A percentile compares a stretch with the other conserved stretches of the same genome.
Evolutionary conservation across 2,329 filamentous ascomycete genomes (phyloP).

Genomic region (Ophiostoma himal-ulmi): DNA sequence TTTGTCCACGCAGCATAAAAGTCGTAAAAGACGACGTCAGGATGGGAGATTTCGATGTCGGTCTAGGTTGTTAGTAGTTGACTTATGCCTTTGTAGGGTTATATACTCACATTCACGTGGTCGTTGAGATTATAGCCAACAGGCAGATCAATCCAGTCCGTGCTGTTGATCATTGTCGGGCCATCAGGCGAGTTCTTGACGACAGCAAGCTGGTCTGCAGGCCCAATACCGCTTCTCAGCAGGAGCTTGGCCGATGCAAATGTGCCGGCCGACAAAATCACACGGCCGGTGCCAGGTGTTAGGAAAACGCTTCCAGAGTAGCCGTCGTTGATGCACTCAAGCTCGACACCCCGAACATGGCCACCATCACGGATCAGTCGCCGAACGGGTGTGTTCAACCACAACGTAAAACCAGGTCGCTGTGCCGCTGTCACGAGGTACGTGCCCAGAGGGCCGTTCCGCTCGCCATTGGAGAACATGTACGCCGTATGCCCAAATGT

Average conservation of each 20-base stretch:
- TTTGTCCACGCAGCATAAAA: neutral
- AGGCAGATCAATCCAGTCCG: constrained; percentile 52
- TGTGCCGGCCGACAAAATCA: constrained; percentile 62
- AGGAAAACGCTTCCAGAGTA: constrained; percentile 52
- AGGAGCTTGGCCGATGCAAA: constrained; percentile 67
- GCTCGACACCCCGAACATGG: constrained; percentile 46
- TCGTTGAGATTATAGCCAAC: constrained; percentile 56
- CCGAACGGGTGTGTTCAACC: neutral
- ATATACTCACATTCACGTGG: constrained; percentile 31
- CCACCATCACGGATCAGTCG: neutral
- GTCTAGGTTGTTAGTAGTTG: neutral
- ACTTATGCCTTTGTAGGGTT: neutral
- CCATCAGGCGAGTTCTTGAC: constrained; percentile 43
- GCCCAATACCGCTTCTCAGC: constrained; percentile 63
- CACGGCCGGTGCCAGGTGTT: constrained; percentile 45
- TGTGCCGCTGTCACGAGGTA: neutral
- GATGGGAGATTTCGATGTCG: neutral
- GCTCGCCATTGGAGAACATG: neutral
- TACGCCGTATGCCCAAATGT: neutral
- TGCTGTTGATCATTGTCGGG: constrained; percentile 44
- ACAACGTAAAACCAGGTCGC: neutral
- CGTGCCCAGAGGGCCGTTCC: neutral
- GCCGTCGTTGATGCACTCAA: constrained; percentile 42
- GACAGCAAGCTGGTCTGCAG: constrained; percentile 50
- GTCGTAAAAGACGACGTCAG: neutral